Percentiles rank a stretch among this genome's conserved stretches.
These are phyloP conservation scores for Jimgerdemannia flammicorona DNA, from an alignment of 192 early-diverging fungal genomes.

Conservation along the genomic window DNA sequence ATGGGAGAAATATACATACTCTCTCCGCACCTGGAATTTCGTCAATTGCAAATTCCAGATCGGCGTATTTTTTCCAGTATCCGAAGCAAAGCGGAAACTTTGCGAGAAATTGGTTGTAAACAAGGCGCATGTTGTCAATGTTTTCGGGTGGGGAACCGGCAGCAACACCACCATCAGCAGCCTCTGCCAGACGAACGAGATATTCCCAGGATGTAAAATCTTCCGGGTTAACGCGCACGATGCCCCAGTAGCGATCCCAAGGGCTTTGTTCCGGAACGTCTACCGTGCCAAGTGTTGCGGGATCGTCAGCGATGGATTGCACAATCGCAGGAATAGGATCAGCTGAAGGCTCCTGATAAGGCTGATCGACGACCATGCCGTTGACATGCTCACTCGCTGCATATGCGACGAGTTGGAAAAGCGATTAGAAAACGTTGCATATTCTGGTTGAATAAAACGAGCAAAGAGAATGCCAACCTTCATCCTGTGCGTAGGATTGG, in stretches of 20 bases:
- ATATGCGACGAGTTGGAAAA: not conserved
- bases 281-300: not conserved
- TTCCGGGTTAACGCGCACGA: constrained; percentile 51
- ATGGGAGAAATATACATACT: constrained; percentile 30
- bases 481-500: not conserved
- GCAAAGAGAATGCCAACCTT: not conserved
- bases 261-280: constrained; percentile 11
- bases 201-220: constrained; percentile 73
- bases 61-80: constrained; percentile 80
- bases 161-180: constrained; percentile 48
- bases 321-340: not conserved
- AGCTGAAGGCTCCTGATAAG: not conserved
- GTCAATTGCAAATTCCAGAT: constrained; percentile 48
- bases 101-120: constrained; percentile 62
- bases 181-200: constrained; percentile 56
- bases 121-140: constrained; percentile 40
- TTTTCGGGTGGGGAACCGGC: constrained; percentile 43
- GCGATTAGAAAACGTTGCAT: not conserved
- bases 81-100: constrained; percentile 77
- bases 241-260: constrained; percentile 54
- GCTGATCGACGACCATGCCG: not conserved
- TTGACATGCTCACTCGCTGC: not conserved
- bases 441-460: not conserved
- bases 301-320: not conserved
- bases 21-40: constrained; percentile 57